Conservation (phyloP, 345 rosid species). For the Cardamine chenopodiifolia region DNA sequence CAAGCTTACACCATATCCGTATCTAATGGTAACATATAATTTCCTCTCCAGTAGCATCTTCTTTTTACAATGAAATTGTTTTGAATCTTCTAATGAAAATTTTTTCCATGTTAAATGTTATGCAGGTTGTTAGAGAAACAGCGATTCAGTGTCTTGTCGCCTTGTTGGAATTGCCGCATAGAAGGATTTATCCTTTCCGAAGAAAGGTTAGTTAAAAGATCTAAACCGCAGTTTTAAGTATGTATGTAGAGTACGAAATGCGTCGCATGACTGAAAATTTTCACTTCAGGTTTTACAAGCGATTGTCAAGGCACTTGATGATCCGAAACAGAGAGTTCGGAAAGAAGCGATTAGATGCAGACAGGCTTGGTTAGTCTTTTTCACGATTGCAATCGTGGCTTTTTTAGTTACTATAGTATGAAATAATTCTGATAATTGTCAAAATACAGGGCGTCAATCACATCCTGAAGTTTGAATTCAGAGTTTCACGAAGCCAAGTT, state of each 20-base stretch:
- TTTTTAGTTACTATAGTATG: background rate
- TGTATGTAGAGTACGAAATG: constrained; percentile 1
- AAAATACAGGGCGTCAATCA: constrained; percentile 34
- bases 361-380: constrained; percentile 68
- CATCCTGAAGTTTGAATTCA: constrained; percentile 31
- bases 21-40: constrained; percentile 59
- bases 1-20: constrained; percentile 59
- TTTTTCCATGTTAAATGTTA: constrained; percentile 7
- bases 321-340: constrained; percentile 82
- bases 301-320: constrained; percentile 65
- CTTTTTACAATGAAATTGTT: background rate
- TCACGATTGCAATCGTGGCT: background rate
- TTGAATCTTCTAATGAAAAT: background rate
- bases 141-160: constrained; percentile 83
- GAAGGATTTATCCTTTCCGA: constrained; percentile 76
- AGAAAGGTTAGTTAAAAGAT: constrained; percentile 54
- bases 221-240: background rate
- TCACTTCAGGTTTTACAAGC: constrained; percentile 58
- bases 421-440: constrained; percentile 20
- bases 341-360: constrained; percentile 79
- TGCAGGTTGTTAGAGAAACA: constrained; percentile 84
- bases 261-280: background rate
- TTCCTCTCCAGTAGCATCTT: no score
- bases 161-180: constrained; percentile 64
- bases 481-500: constrained; percentile 21